Evolutionary conservation across 192 early-diverging fungal genomes (phyloP), one percentile per base, ranked within the genome.

Genomic region (Linnemannia schmuckeri): DNA sequence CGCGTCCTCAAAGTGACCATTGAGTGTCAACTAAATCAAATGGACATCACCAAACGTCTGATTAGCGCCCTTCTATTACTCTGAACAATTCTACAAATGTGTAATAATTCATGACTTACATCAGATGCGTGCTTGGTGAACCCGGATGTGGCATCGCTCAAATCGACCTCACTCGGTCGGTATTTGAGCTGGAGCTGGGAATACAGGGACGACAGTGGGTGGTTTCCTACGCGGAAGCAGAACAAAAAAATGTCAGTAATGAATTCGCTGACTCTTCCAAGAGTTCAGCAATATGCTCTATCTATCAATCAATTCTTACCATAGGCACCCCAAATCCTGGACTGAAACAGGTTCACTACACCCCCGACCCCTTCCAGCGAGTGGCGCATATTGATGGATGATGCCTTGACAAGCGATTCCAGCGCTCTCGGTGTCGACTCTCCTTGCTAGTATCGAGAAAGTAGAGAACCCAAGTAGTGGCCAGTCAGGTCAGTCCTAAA

Each of bases 101-200:
- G 12, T 33, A 8, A 15, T 13, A 66, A 30, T 13, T 6, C 33
- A 55, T 4, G 35, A 68, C 78, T 57, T 81, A 86, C 84, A 74
- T 86, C 84, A 20, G 74, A 70, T 6, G 84, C 84, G 27, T 75
- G 35, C 47, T 81, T 86, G 38, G 79, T 72, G 33, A 73, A 72
- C 10, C 75, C 70, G 4, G 74, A 57, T n/a, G 84, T 75, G 9
- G 75, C 75, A 72, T 81, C 78, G 42, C 66, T 80, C 74, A 80
- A 69, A n/a, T 86, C 84, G 3, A 61, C 37, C 24, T 86, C 84
- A 10, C 79, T 54, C 5, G 79, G 70, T 17, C 44, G 74, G 49
- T 77, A 86, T 18, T 81, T 42, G 46, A 76, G 37, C 35, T 86
- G 84, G n/a, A 86, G 57, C 63, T 86, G 84, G 3, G 84, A 80